phyloP scores from a whole-genome alignment of 306 rosid genomes.

The Gynostemma pentaphyllum region DNA sequence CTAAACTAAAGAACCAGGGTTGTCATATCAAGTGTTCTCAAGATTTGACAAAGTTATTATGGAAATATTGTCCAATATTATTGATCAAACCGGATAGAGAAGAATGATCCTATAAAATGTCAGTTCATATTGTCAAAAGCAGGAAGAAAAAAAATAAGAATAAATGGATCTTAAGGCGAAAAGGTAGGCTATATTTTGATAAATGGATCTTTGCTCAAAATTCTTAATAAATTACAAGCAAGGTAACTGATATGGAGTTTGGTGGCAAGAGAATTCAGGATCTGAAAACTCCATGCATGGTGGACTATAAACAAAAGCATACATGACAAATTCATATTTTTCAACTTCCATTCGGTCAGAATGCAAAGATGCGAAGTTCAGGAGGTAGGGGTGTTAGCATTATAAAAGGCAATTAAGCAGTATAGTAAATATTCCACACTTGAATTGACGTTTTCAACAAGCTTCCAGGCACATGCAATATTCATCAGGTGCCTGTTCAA shows the following conservation, averaged over 20 bases:
- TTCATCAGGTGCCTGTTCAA: background rate
- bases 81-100: too few species aligned
- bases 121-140: too few species aligned
- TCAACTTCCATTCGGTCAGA: background rate
- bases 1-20: background rate
- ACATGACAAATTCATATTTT: background rate
- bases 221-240: too few species aligned
- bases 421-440: background rate
- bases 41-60: too few species aligned
- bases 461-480: background rate
- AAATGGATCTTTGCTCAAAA: too few species aligned
- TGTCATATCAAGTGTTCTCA: background rate
- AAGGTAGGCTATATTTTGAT: too few species aligned
- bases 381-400: background rate
- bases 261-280: background rate
- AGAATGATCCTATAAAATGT: too few species aligned
- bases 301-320: background rate
- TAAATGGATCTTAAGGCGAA: too few species aligned
- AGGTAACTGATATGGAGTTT: background rate
- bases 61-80: too few species aligned
- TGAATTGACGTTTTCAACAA: background rate
- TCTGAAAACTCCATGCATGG: background rate
- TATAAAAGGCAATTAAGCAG: background rate
- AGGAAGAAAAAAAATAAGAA: too few species aligned
- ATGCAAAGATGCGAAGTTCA: background rate